Base-by-base conservation (phyloP, 176 grass and related monocot genomes). In the Triticum dicoccoides region DNA sequence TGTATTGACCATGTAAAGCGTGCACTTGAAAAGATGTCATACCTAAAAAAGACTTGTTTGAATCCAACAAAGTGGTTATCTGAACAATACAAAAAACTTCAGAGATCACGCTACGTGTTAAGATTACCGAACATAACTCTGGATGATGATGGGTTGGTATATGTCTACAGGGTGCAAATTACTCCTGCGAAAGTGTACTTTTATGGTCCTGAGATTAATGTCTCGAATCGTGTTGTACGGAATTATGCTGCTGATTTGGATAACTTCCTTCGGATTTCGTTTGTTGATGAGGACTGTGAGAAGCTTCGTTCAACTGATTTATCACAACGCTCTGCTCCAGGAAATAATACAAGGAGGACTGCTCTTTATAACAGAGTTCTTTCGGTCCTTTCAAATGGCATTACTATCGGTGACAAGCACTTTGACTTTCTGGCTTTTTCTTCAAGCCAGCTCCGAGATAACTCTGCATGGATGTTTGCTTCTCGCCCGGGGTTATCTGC, bases 341-440 rank as follows among this genome's bases (percentile, higher is more conserved):
- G 44, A 83, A 71, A 47, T 65, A 24, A 73, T 82, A 39, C 41
- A 83, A 91, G 56, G 39, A 83, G 24, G 74, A 98, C 93, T 80
- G 59, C 85, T 80, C 77, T 98, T 56, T 95, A 91, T 41, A 49
- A 80, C 41, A 90, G 96, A 92, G 87, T 95, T 86, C 23, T 95
- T 8, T 92, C 89, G 3, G 89, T 93, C 69, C 67, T 98, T 78
- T 84, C 67, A 85, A 86, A 98, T 79, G 93, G 96, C 58, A 94
- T 98, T 24, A 86, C 65, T 66, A 87, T 98, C 76, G 93, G 93
- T 68, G 84, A 80, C 61, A 94, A 94, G 84, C 91, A 98, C 47
- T 98, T 94, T 65, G 90, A 94, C 65, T 98, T 98, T 89, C 96
- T 98, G 74, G 96, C 96, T 13, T 98, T 98, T 77, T 98, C 96